A percentile compares a stretch with the other conserved stretches of the same genome.
Evolutionary conservation across 2,329 filamentous ascomycete genomes (phyloP).

Genomic region (Coniosporium tulheliwenetii): DNA sequence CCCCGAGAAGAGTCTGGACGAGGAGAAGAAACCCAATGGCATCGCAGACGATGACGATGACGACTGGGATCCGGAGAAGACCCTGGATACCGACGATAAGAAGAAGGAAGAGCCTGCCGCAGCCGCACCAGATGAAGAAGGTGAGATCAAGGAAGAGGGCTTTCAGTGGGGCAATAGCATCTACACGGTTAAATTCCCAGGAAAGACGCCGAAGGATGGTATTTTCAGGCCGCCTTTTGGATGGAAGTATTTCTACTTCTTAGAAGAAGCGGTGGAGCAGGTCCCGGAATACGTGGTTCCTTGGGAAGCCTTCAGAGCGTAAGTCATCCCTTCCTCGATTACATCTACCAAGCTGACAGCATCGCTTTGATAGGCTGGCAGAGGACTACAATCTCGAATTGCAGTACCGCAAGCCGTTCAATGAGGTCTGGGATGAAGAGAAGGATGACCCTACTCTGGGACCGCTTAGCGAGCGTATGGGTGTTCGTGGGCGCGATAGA

Average conservation of each 20-base stretch:
- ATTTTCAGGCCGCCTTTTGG: conserved; percentile 89
- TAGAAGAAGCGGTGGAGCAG: conserved; percentile 90
- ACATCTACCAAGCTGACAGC: neutral
- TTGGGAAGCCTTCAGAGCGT: conserved; percentile 90
- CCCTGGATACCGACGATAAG: conserved; percentile 15
- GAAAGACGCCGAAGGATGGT: conserved; percentile 67
- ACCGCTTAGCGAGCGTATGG: conserved; percentile 87
- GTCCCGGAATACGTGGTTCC: conserved; percentile 96
- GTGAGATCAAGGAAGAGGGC: conserved; percentile 30
- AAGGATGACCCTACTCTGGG: conserved; percentile 73
- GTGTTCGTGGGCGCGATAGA: conserved; percentile 58
- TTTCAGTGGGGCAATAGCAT: conserved; percentile 85
- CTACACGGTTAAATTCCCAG: conserved; percentile 80
- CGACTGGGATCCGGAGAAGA: conserved; percentile 30
- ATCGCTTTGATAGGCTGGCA: conserved; percentile 39
- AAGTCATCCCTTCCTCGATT: conserved; percentile 7
- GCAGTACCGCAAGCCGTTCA: conserved; percentile 82
- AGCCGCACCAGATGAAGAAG: conserved; percentile 12
- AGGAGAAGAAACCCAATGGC: conserved; percentile 3
- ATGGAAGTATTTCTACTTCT: conserved; percentile 96
- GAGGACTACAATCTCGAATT: conserved; percentile 95
- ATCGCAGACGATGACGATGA: conserved; percentile 20
- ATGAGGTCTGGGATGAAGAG: conserved; percentile 83
- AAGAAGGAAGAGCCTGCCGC: conserved; percentile 5
- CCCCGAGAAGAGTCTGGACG: conserved; percentile 23